Evolutionary conservation across 1,139 yeast genomes (phyloP).

Genomic region (Debaryomycetaceae sp.): DNA sequence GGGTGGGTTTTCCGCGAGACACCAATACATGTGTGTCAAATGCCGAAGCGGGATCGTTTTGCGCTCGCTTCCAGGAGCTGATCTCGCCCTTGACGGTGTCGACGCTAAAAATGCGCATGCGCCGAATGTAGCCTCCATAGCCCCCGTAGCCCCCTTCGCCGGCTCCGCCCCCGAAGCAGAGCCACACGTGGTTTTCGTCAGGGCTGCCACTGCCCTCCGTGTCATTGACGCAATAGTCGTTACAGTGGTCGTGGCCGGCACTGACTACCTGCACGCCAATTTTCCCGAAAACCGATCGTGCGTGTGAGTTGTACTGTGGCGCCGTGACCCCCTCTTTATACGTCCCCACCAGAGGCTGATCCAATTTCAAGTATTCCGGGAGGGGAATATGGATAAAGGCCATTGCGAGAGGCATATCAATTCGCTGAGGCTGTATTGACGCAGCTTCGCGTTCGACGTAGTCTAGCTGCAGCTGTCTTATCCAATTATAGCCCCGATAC

Average conservation of each 20-base stretch:
- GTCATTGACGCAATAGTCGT: constrained; percentile 71
- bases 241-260: constrained; percentile 93
- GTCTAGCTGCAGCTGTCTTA: constrained; percentile 60
- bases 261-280: constrained; percentile 63
- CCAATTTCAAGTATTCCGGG: constrained; percentile 58
- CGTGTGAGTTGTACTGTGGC: constrained; percentile 59
- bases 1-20: constrained; percentile 25
- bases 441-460: constrained; percentile 40
- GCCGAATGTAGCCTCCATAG: constrained; percentile 71
- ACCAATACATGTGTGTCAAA: constrained; percentile 56
- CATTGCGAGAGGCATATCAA: constrained; percentile 49
- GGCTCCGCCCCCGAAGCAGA: constrained; percentile 86
- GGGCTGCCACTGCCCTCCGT: constrained; percentile 10
- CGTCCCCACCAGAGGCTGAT: constrained; percentile 43
- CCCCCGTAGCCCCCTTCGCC: constrained; percentile 97
- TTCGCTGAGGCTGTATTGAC: constrained; percentile 16
- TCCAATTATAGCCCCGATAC: constrained; percentile 77
- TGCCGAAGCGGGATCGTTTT: constrained; percentile 35
- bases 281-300: constrained; percentile 43
- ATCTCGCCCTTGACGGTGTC: constrained; percentile 45
- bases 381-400: constrained; percentile 92
- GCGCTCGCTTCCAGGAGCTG: constrained; percentile 61
- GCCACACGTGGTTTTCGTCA: constrained; percentile 46
- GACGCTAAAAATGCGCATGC: constrained; percentile 61
- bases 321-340: constrained; percentile 69